phyloP scores from a whole-genome alignment of 1,139 yeast species.

The Magnusiomyces suaveolens region DNA sequence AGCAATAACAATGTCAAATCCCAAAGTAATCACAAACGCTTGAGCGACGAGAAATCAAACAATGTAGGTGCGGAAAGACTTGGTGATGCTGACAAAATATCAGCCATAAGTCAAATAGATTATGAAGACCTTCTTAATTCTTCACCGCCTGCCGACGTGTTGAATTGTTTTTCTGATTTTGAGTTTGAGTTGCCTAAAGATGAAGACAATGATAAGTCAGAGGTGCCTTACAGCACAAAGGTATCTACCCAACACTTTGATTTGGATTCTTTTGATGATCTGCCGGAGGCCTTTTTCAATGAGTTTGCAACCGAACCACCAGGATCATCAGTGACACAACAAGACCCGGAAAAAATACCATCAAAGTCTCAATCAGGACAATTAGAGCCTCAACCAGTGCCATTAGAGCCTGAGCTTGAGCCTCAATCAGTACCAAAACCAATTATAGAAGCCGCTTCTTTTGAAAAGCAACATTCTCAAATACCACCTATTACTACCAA shows the following conservation, averaged over 20 bases:
- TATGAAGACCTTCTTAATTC: not conserved
- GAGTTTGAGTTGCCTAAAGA: not conserved
- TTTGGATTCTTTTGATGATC: not conserved
- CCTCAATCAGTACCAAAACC: too few relatives aligned
- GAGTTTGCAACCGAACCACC: not conserved
- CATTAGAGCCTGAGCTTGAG: too few relatives aligned
- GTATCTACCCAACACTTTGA: not conserved
- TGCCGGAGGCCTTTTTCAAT: not conserved
- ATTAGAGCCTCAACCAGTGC: too few relatives aligned
- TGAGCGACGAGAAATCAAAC: not conserved
- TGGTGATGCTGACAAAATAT: not conserved
- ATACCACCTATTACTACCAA: not conserved
- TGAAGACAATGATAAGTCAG: not conserved
- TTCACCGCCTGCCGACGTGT: not conserved
- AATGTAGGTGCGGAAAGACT: too few relatives aligned
- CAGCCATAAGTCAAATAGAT: not conserved
- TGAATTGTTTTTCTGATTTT: not conserved
- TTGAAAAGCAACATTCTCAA: too few relatives aligned
- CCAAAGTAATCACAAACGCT: not conserved
- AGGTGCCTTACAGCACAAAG: not conserved
- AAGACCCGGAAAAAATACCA: too few relatives aligned
- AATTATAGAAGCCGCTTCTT: too few relatives aligned
- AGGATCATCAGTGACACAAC: too few relatives aligned
- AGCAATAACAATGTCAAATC: not conserved
- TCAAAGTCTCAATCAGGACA: too few relatives aligned